Percentiles rank a stretch among this genome's conserved stretches.
Conservation (phyloP, 345 rosid genomes). For the Acer yangbiense region DNA sequence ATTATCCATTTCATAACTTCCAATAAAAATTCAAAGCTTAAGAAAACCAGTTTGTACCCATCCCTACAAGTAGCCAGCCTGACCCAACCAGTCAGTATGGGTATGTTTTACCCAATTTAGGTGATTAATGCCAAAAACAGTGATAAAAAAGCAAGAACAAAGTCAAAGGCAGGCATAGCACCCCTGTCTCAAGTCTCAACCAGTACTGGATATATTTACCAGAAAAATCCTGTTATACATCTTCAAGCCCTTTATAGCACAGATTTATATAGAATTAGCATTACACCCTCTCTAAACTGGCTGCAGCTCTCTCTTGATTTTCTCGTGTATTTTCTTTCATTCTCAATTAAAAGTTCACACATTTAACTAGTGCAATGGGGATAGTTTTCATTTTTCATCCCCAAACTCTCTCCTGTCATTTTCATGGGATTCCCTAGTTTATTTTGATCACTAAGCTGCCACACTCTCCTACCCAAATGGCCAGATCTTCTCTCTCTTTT, state of each 20-base stretch:
- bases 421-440: neutral
- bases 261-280: neutral
- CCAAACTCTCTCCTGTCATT: neutral
- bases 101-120: neutral
- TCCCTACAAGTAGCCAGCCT: neutral
- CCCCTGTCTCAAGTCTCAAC: neutral
- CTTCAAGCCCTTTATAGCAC: neutral
- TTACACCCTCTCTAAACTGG: no score
- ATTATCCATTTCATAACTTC: neutral
- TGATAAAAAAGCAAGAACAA: neutral
- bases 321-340: neutral
- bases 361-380: neutral
- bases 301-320: neutral
- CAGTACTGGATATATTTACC: neutral
- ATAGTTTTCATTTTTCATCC: neutral
- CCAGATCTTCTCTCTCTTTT: neutral
- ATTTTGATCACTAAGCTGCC: neutral
- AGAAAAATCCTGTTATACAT: neutral
- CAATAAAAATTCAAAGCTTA: neutral
- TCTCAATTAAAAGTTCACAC: neutral
- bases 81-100: neutral
- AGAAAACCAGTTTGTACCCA: neutral
- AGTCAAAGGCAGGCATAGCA: neutral
- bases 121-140: neutral
- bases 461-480: neutral